These are phyloP conservation scores for Chlorella sorokiniana DNA, from an alignment of 139 green algal species.

Conservation along the genomic window DNA sequence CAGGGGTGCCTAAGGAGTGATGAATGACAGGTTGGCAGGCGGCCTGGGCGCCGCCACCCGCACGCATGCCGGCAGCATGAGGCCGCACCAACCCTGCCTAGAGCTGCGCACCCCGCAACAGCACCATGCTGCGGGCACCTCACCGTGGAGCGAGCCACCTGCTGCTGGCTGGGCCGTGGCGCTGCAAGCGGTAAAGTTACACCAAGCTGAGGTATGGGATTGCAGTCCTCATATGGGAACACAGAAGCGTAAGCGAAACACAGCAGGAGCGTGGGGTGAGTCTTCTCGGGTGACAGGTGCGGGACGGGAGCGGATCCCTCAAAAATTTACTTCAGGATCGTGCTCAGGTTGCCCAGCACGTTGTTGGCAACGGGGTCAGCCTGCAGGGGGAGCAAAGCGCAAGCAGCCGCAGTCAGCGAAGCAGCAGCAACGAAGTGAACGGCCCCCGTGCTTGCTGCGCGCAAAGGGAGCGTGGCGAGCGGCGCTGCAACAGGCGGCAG, in stretches of 20 bases:
- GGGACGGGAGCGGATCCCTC: neutral
- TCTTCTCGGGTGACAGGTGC: neutral
- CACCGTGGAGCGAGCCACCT: too few relatives aligned
- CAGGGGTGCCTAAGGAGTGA: neutral
- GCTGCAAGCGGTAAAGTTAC: neutral
- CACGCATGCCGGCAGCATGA: neutral
- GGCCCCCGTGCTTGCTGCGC: too few relatives aligned
- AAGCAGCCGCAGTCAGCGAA: neutral
- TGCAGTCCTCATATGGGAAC: neutral
- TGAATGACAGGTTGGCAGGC: neutral
- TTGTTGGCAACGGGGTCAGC: conserved; percentile 87
- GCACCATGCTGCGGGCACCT: neutral
- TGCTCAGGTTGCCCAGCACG: conserved; percentile 90
- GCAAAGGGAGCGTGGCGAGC: neutral
- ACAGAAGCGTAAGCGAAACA: neutral
- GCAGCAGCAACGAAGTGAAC: too few relatives aligned
- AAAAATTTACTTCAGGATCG: conserved; percentile 30
- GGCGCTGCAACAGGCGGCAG: neutral
- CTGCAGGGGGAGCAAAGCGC: conserved; percentile 71
- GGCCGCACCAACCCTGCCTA: neutral
- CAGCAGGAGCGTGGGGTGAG: neutral
- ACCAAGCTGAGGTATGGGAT: neutral
- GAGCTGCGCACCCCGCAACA: neutral
- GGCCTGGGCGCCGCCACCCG: too few relatives aligned
- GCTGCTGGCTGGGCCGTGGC: too few relatives aligned